Evolutionary conservation across 345 rosid genomes (phyloP), one percentile per base, ranked within the genome.

Genomic region (Pugionium dolabratum): DNA sequence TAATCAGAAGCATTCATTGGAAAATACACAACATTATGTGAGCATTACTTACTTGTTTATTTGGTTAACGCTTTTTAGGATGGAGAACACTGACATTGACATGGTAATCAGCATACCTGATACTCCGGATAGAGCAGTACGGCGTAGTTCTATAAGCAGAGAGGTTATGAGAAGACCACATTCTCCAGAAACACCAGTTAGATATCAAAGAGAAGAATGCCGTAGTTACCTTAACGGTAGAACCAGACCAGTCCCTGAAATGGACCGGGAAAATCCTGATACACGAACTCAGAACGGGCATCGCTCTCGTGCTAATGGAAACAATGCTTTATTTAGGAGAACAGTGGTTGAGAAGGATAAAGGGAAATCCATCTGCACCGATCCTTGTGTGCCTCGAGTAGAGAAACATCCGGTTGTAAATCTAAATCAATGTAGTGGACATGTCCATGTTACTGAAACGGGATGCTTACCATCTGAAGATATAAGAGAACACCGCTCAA

Each of bases 1-100:
- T 18, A 34, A 44, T 54, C 31, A 25, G 64, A 18, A 27, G 47
- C 35, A 18, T 18, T 7, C 6, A 29, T 46, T 57, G 30, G n/a
- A 46, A 9, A 35, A 29, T 42, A 7, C 33, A 7, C 4, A 33
- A 35, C 0, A 30, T 34, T 1, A 34, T 51, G 27, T 3, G 62
- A 63, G 64, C 70, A 40, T 56, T 63, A 37, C 32, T 56, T 56
- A 4, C 3, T 9, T 54, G 56, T 30, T 29, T 28, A 4, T 35
- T 35, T 46, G 44, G 4, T 45, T 57, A 10, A 10, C 28, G 50
- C 56, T 50, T 69, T 69, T 69, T 63, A 70, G 75, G 71, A 89
- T 87, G 98, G 97, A 92, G 56, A 85, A 87, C 45, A 62, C 76
- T 85, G 87, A 90, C 61, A 69, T 81, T 77, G 94, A 93, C 51